Percentiles rank a stretch among this genome's conserved stretches.
Evolutionary conservation across 73 alveolate species (phyloP).

Genomic region (Effrenium voratum): DNA sequence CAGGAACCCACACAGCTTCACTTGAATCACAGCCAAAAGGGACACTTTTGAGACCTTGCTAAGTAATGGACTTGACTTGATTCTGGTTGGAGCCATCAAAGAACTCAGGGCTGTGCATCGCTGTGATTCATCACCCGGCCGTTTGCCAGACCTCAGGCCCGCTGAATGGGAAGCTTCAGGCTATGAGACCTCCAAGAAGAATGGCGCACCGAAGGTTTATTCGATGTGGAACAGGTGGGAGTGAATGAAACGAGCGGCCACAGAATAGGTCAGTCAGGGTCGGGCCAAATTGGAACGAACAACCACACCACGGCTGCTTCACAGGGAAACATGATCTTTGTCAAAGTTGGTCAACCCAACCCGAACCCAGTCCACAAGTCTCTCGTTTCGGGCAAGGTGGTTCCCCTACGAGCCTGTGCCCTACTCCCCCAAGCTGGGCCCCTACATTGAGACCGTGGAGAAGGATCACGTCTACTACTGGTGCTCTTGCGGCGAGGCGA

Average conservation of each 20-base stretch:
- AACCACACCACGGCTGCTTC: too few relatives aligned
- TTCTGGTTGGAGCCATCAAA: too few relatives aligned
- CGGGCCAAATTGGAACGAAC: too few relatives aligned
- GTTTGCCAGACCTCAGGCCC: conserved; percentile 69
- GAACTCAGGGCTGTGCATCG: too few relatives aligned
- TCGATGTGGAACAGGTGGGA: conserved; percentile 79
- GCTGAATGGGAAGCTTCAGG: conserved; percentile 93
- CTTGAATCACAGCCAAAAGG: too few relatives aligned
- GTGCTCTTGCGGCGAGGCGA: conserved; percentile 94
- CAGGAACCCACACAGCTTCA: too few relatives aligned
- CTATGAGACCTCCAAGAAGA: conserved; percentile 78
- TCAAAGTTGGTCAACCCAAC: too few relatives aligned
- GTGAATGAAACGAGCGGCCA: background rate
- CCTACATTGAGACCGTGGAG: conserved; percentile 77
- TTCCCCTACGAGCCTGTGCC: conserved; percentile 94
- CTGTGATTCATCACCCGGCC: too few relatives aligned
- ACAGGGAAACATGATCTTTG: too few relatives aligned
- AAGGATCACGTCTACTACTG: conserved; percentile 81
- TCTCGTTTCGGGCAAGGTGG: conserved; percentile 74
- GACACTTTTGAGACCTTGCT: too few relatives aligned
- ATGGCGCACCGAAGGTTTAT: conserved; percentile 82
- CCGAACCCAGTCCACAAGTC: background rate
- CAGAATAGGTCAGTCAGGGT: too few relatives aligned
- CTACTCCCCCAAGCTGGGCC: conserved; percentile 92
- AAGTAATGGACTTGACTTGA: too few relatives aligned